Evolutionary conservation across 2,329 filamentous ascomycete species (phyloP), one percentile per base, ranked within the genome.

Genomic region (Fusarium compactum): DNA sequence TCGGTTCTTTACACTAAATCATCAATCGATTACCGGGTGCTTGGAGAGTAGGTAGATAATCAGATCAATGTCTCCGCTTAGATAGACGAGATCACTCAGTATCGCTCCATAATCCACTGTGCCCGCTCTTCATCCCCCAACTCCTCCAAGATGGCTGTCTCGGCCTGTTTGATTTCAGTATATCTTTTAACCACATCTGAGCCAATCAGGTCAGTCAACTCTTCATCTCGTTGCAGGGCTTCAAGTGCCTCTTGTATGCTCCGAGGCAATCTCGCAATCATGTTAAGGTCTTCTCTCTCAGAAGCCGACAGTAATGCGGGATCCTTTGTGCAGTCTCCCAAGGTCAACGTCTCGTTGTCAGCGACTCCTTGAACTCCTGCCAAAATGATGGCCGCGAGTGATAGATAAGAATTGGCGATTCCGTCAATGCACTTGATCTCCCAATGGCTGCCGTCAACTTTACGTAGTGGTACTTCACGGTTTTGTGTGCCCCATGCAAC

Each of bases 401-500:
- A 91, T 3, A 97, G 79, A 76, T 96, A 97, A 57, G 90, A 87
- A 76, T 97, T 97, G 5, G 92, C 91, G 20, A 94, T 80, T 0
- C 93, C 93, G 74, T 97, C 93, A n/a, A 95, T 76, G 58, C 87
- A 89, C 75, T 93, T 91, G 24, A 97, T 73, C 79, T 97, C 93
- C 91, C 92, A 97, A 75, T 93, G 90, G 22, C 88, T 89, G 4
- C 78, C 81, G 5, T 82, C 82, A 50, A 94, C 86, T 76, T 91
- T 90, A 15, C 93, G 87, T 12, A 97, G 82, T 1, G 93, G 91
- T 7, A 89, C 85, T 81, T 95, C 92, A 20, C 92, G 89, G 78
- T 96, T 96, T 80, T 96, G 90, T 7, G 89, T 92, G 15, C 93
- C 93, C 93, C 92, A 97, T 0, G 90, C 82, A 0, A 95, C 87